Conservation (phyloP, 345 rosid species). For the Draba incana region DNA sequence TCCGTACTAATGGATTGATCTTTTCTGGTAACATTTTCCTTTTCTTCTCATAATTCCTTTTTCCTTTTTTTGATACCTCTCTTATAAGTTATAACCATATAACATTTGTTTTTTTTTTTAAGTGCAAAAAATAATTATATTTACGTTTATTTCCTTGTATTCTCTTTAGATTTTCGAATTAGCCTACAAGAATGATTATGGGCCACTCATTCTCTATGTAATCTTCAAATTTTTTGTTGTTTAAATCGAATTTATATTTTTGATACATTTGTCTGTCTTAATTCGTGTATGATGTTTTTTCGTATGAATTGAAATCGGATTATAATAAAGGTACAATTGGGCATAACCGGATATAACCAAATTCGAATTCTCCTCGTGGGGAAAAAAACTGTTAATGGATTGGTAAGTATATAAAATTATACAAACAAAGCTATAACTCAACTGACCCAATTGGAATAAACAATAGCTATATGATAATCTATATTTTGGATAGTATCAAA, state of each 20-base stretch:
- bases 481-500: too few relatives aligned
- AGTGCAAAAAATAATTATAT: background rate
- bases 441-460: too few relatives aligned
- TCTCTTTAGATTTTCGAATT: background rate
- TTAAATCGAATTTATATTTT: background rate
- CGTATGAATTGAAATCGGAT: too few relatives aligned
- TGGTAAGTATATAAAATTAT: too few relatives aligned
- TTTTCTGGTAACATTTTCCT: constrained; percentile 82
- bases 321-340: background rate
- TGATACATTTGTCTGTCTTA: too few relatives aligned
- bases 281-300: too few relatives aligned
- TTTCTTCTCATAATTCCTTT: constrained; percentile 72
- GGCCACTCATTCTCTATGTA: constrained; percentile 10
- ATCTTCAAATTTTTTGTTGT: background rate
- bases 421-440: too few relatives aligned
- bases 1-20: constrained; percentile 94
- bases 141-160: constrained; percentile 16
- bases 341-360: constrained; percentile 7
- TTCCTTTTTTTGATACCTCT: constrained; percentile 62
- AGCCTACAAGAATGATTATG: background rate
- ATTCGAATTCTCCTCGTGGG: too few relatives aligned
- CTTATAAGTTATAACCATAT: background rate
- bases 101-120: background rate
- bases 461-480: too few relatives aligned
- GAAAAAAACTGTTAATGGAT: too few relatives aligned